Percentiles rank a stretch among this genome's conserved stretches.
These are phyloP conservation scores for Botrytis tulipae DNA, from an alignment of 2,329 filamentous ascomycete genomes.

Conservation along the genomic window DNA sequence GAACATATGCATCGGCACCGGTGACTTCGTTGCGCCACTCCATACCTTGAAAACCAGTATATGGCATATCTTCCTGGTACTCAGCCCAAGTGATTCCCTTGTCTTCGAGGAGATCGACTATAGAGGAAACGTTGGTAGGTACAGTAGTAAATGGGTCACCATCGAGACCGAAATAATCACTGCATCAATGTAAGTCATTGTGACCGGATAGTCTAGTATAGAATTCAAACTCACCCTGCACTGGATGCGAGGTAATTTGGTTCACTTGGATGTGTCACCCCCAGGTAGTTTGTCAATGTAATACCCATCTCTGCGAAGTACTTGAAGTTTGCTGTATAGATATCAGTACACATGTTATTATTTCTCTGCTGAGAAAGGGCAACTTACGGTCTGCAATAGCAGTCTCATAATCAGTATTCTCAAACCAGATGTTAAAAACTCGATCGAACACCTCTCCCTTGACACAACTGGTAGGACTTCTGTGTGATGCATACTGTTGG, in stretches of 20 bases:
- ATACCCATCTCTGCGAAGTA: conserved; percentile 62
- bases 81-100: conserved; percentile 65
- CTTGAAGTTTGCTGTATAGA: conserved; percentile 48
- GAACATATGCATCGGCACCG: conserved; percentile 71
- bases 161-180: conserved; percentile 64
- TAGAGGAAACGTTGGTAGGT: conserved; percentile 60
- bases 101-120: conserved; percentile 67
- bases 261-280: conserved; percentile 69
- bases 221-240: conserved; percentile 46
- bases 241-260: conserved; percentile 72
- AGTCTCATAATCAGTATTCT: conserved; percentile 70
- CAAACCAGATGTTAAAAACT: conserved; percentile 71
- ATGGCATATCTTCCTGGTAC: conserved; percentile 79
- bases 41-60: conserved; percentile 66
- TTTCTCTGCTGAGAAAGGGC: not conserved
- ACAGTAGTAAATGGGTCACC: conserved; percentile 63
- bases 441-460: conserved; percentile 72
- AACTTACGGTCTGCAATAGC: conserved; percentile 59
- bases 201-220: not conserved
- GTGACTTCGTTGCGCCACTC: conserved; percentile 63
- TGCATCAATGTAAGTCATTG: conserved; percentile 5
- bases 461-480: conserved; percentile 60
- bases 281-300: conserved; percentile 57
- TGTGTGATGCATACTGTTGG: conserved; percentile 58
- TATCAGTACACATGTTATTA: conserved; percentile 35